Base-by-base conservation (phyloP, 805 yeast genomes). In the Sugiyamaella boreocaroliniensis region DNA sequence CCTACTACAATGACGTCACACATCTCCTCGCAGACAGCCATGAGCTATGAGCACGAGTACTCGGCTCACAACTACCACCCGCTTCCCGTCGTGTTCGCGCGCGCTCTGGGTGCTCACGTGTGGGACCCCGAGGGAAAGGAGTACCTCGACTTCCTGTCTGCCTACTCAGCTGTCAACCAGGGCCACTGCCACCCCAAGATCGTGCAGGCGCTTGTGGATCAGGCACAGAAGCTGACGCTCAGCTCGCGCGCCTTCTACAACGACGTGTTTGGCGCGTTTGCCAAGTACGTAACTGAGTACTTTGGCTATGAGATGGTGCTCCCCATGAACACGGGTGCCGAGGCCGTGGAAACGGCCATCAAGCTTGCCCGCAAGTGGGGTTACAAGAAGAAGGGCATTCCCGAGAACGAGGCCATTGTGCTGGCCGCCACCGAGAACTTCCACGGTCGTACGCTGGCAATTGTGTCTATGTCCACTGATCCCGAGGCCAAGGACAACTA, bases 301-400 rank as follows among this genome's bases (percentile, higher is more conserved):
- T 92, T 92, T 74, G 79, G 83, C 66, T 92, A 88, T 71, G 98
- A 92, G 64, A 83, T 82, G 85, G 92, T 92, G 10, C 75, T 92
- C 67, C 98, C 98, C 60, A 92, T 90, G 97, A 92, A 92, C 76
- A 92, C 98, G 12, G 98, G 98, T 68, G 97, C 97, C 41, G 98
- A 92, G 74, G 98, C 98, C 9, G 98, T 92, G 43, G 98, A 92
- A 74, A 88, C 97, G 42, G 96, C 86, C 29, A 76, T 92, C 67
- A 92, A 92, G 71, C 75, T 92, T 55, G 97, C 97, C 49, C 84
- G 98, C 79, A 84, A 92, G 75, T 92, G 98, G 98, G 98, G 97
- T 52, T 92, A 90, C 75, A 78, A 77, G 63, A 82, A 81, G 69
- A 92, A 92, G 74, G 85, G 85, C 2, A 92, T 92, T 61, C 83